Conservation (phyloP, 2,329 filamentous ascomycete species). For the Ophiosphaerella korrae region DNA sequence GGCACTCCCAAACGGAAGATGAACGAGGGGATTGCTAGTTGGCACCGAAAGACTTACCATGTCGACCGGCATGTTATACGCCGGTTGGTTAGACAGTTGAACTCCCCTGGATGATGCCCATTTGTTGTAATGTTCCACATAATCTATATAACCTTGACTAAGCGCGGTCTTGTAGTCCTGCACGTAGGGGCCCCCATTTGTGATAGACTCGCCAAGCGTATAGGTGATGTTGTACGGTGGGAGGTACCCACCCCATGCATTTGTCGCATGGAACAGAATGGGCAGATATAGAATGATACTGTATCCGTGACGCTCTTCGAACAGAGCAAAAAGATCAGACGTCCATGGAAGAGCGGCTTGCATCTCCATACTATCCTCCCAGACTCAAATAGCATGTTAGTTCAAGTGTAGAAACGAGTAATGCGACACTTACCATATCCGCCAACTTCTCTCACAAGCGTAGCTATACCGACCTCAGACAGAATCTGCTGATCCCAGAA, state of each 20-base stretch:
- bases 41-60: background rate
- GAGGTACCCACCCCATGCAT: background rate
- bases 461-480: background rate
- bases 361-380: background rate
- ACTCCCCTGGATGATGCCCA: background rate
- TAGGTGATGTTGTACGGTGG: background rate
- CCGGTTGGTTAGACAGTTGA: background rate
- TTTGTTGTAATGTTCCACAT: background rate
- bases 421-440: background rate
- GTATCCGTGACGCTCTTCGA: background rate
- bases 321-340: background rate
- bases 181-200: background rate
- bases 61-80: background rate
- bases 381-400: background rate
- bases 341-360: background rate
- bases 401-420: no score
- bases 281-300: background rate
- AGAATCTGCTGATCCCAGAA: background rate
- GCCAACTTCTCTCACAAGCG: background rate
- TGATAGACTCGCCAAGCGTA: background rate
- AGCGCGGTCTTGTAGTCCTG: background rate
- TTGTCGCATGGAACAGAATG: background rate
- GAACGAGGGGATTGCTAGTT: no score
- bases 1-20: no score
- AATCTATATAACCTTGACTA: background rate